A percentile compares a stretch with the other conserved stretches of the same genome.
These are phyloP conservation scores for Penicillium daleae DNA, from an alignment of 495 filamentous ascomycete species.

Conservation along the genomic window DNA sequence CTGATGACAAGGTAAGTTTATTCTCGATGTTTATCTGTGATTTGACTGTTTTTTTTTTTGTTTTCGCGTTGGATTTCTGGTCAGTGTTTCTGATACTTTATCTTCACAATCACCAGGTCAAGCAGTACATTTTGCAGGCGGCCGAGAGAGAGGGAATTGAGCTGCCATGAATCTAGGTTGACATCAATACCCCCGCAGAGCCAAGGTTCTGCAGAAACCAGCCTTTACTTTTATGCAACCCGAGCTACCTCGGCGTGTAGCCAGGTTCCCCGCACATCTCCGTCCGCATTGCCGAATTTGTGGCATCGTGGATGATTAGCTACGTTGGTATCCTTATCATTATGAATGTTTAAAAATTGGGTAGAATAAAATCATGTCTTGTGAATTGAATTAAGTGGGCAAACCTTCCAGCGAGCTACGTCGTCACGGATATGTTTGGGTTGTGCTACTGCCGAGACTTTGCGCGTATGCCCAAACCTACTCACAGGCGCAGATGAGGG, in stretches of 20 bases:
- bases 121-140: constrained; percentile 75
- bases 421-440: not conserved
- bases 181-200: not conserved
- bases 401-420: not conserved
- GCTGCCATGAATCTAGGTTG: constrained; percentile 32
- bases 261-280: constrained; percentile 17
- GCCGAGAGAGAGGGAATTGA: constrained; percentile 89
- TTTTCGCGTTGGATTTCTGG: not conserved
- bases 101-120: constrained; percentile 50
- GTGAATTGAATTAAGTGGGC: not conserved
- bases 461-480: not conserved
- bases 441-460: not conserved
- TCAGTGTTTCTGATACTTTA: not conserved
- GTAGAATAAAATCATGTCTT: not conserved
- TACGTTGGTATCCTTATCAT: too few species aligned
- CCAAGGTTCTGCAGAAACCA: not conserved
- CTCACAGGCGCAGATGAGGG: constrained; percentile 4
- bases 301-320: too few species aligned
- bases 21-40: not conserved
- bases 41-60: not conserved
- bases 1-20: constrained; percentile 69
- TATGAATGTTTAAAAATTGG: not conserved
- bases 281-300: constrained; percentile 7
- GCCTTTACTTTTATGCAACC: not conserved
- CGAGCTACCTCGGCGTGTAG: constrained; percentile 3